Conservation (phyloP, 441 rosid species). For the Hura crepitans region DNA sequence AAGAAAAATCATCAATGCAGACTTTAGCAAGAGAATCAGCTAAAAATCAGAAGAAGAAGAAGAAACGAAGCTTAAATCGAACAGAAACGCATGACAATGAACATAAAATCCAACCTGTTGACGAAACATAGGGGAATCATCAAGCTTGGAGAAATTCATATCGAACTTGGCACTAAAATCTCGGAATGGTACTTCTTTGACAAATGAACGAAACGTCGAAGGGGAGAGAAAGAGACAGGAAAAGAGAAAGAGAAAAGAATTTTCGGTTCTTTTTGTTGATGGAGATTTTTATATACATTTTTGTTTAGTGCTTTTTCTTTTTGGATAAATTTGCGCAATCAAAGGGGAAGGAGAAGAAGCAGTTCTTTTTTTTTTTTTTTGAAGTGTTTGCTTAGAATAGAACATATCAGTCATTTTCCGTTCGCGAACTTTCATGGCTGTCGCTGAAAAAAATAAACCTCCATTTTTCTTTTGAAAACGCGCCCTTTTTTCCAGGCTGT, state of each 20-base stretch:
- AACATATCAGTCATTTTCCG: conserved; percentile 2
- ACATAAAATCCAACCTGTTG: conserved; percentile 59
- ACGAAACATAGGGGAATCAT: conserved; percentile 99
- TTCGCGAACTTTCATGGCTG: conserved; percentile 54
- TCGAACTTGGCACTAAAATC: neutral
- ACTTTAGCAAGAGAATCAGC: too few relatives aligned
- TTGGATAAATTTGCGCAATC: conserved; percentile 32
- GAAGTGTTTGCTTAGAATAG: neutral
- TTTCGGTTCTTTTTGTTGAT: neutral
- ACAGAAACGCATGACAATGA: neutral
- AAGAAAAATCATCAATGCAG: too few relatives aligned
- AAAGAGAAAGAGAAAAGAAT: neutral
- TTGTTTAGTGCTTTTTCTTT: conserved; percentile 2
- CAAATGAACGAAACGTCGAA: neutral
- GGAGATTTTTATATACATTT: neutral
- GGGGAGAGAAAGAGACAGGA: neutral
- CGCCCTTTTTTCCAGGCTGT: conserved; percentile 22
- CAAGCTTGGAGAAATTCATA: conserved; percentile 95
- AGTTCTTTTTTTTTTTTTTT: neutral
- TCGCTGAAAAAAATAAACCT: conserved; percentile 21
- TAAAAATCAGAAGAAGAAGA: too few relatives aligned
- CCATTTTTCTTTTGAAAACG: neutral
- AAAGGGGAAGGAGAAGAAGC: conserved; percentile 18
- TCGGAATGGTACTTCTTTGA: conserved; percentile 23
- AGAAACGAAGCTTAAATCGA: neutral